phyloP scores from a whole-genome alignment of 1,284 basidiomycete species.

The Trichosporon asahii region DNA sequence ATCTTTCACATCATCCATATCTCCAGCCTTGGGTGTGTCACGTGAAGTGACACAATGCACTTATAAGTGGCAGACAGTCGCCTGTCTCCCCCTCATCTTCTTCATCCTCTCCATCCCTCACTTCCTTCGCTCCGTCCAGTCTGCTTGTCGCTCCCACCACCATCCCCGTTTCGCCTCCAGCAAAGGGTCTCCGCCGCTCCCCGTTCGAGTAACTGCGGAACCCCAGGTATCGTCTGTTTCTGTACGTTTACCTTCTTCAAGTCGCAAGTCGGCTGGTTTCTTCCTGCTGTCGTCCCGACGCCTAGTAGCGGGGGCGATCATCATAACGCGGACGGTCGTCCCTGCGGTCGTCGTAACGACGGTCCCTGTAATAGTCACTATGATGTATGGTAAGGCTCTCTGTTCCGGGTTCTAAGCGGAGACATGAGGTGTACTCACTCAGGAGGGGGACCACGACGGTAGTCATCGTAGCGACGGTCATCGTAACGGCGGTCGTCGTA shows the following conservation, averaged over 20 bases:
- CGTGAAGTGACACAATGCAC: no score
- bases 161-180: no score
- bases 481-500: slow-evolving; percentile 53
- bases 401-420: background rate
- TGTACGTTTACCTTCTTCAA: slow-evolving; percentile 1
- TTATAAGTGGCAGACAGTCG: no score
- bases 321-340: slow-evolving; percentile 33
- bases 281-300: background rate
- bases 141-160: no score
- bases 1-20: background rate
- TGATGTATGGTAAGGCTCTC: slow-evolving; percentile 8
- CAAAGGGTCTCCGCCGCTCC: no score
- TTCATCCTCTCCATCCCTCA: no score
- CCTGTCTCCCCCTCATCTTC: no score
- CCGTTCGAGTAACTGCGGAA: no score
- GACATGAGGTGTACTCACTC: slow-evolving; percentile 19
- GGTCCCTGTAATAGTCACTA: slow-evolving; percentile 21
- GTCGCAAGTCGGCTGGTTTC: background rate
- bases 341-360: slow-evolving; percentile 31
- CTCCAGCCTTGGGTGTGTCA: no score
- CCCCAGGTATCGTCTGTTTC: no score
- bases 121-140: no score
- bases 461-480: slow-evolving; percentile 55
- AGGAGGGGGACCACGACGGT: slow-evolving; percentile 52
- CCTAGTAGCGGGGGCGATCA: slow-evolving; percentile 38